Conservation (phyloP, 305 asterid genomes). For the Petunia hybrid region DNA sequence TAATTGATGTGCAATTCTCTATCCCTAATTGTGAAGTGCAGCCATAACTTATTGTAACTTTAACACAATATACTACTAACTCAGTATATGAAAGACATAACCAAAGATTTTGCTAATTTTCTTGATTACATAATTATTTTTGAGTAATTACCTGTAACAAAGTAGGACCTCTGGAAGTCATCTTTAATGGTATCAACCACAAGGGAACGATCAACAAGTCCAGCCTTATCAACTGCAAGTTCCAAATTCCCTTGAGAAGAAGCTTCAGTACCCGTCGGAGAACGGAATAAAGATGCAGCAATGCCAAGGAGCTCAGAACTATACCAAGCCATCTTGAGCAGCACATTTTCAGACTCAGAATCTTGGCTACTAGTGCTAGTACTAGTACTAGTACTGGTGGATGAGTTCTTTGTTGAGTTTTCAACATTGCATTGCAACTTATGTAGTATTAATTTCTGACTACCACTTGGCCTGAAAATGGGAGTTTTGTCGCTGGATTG, state of each 20-base stretch:
- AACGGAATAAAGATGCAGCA: slow-evolving; percentile 81
- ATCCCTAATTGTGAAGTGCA: background rate
- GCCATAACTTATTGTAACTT: background rate
- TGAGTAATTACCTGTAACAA: slow-evolving; percentile 70
- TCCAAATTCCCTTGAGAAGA: slow-evolving; percentile 42
- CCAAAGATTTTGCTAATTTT: no score
- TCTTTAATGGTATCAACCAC: slow-evolving; percentile 68
- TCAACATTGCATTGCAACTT: slow-evolving; percentile 50
- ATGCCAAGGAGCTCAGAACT: slow-evolving; percentile 86
- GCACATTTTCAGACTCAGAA: slow-evolving; percentile 62
- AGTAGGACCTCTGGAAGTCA: slow-evolving; percentile 81
- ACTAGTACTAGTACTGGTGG: slow-evolving; percentile 10
- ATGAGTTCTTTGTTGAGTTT: slow-evolving; percentile 44
- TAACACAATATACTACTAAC: background rate
- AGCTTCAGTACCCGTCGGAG: slow-evolving; percentile 46
- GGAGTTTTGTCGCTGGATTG: slow-evolving; percentile 30
- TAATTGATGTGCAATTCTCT: background rate
- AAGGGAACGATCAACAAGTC: slow-evolving; percentile 63
- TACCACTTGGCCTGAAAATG: slow-evolving; percentile 32
- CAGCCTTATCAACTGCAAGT: slow-evolving; percentile 57
- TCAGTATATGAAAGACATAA: background rate
- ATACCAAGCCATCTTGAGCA: slow-evolving; percentile 87
- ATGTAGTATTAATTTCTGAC: slow-evolving; percentile 27
- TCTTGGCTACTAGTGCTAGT: slow-evolving; percentile 31
- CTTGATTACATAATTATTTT: background rate